These are phyloP conservation scores for Peterozyma xylosa DNA, from an alignment of 805 yeast species.

Conservation along the genomic window DNA sequence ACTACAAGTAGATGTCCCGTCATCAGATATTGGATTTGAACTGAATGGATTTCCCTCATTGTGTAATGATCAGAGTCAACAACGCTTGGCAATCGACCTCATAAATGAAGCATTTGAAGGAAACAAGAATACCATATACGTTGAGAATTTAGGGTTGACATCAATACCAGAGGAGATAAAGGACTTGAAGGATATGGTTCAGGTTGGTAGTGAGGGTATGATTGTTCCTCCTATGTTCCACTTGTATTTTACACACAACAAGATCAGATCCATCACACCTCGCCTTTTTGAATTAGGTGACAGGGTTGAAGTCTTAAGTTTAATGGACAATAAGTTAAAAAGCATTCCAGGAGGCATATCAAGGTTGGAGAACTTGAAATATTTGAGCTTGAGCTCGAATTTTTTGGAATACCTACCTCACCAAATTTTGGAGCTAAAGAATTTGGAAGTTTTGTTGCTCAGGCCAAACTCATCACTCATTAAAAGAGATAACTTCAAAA, in stretches of 20 bases:
- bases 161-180: conserved; percentile 51
- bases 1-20: conserved; percentile 18
- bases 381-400: conserved; percentile 45
- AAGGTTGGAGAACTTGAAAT: conserved; percentile 32
- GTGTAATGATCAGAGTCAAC: conserved; percentile 19
- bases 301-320: conserved; percentile 37
- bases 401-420: conserved; percentile 44
- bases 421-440: conserved; percentile 38
- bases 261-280: conserved; percentile 38
- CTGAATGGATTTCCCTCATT: conserved; percentile 6
- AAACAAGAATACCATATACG: conserved; percentile 30
- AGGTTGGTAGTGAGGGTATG: conserved; percentile 28
- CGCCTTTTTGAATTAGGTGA: conserved; percentile 41
- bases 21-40: conserved; percentile 21
- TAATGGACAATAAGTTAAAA: conserved; percentile 42
- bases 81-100: conserved; percentile 28
- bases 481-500: conserved; percentile 11
- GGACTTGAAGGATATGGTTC: conserved; percentile 49
- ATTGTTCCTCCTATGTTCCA: conserved; percentile 31
- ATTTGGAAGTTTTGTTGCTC: conserved; percentile 37
- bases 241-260: conserved; percentile 44
- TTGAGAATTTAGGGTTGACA: conserved; percentile 39
- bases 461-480: conserved; percentile 45
- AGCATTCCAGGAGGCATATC: conserved; percentile 40
- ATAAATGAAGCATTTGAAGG: conserved; percentile 42